Base-by-base conservation (phyloP, 805 yeast genomes). In the Millerozyma miso region DNA sequence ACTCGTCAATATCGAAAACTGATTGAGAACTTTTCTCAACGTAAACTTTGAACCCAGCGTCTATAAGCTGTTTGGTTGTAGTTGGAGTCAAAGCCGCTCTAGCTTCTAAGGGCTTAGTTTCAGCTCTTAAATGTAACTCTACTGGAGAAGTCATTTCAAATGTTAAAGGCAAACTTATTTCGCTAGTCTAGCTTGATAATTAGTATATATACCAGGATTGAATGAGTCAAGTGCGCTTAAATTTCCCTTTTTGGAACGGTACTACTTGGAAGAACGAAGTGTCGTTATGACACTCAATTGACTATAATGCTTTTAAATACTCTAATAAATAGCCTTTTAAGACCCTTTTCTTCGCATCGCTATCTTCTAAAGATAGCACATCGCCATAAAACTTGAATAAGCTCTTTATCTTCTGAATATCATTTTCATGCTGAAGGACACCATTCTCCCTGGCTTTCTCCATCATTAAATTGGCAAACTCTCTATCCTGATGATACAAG, bases 71-170 rank as follows among this genome's bases (percentile, higher is more conserved):
- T 68, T 87, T 85, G 53, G 95, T 83, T 33, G 97, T 87, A 35
- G 88, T 68, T 26, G 99, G 99, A 1, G 99, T 89, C 55, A 93
- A 75, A 36, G 96, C 97, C 35, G 98, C 96, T 73, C 99, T 85
- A 48, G 95, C 96, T 72, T 93, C 99, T 58, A 88, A 70, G 19
- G 98, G 96, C 79, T 93, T 93, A 57, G 93, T 86, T 66, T 93
- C 99, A 29, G 97, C 97, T 74, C 99, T 85, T 49, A 93, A 73
- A 58, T 93, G 99, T 51, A 93, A 72, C 41, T 76, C 81, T 32
- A 85, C 88, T 50, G 75, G 51, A 19, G 33, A 31, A 19, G 44
- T 37, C 52, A 48, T 48, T 7, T 16, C 32, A 10, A 16, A 18
- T 35, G 15, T 18, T 18, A 13, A 16, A 18, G 10, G 10, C 10